Evolutionary conservation across 768 basidiomycete species (phyloP).

Genomic region (Naganishia vishniacii): DNA sequence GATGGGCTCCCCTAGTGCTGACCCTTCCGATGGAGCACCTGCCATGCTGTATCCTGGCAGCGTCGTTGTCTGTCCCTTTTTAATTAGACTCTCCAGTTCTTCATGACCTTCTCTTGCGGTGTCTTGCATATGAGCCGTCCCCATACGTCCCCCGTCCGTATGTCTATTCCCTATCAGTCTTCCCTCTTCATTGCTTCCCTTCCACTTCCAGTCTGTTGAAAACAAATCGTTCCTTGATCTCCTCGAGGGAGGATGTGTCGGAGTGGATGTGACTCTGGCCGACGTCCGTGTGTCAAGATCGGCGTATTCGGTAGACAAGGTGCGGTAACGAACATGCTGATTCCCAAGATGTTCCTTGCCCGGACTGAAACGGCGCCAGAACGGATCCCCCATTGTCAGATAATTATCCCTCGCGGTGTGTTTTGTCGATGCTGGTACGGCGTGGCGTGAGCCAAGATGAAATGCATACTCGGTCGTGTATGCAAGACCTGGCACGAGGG

Average conservation of each 20-base stretch:
- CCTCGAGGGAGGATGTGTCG: not conserved
- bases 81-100: too few relatives aligned
- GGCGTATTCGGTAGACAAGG: not conserved
- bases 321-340: not conserved
- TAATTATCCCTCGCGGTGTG: conserved; percentile 1
- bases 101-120: too few relatives aligned
- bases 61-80: not conserved
- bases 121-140: too few relatives aligned
- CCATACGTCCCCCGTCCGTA: too few relatives aligned
- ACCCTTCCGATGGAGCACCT: not conserved
- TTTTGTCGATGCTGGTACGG: not conserved
- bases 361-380: conserved; percentile 11
- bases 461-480: not conserved
- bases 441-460: not conserved
- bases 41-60: not conserved
- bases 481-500: too few relatives aligned
- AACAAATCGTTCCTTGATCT: conserved; percentile 19
- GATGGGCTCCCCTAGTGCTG: conserved; percentile 2
- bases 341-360: not conserved
- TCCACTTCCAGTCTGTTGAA: conserved; percentile 22
- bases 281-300: not conserved
- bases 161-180: too few relatives aligned
- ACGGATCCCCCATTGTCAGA: conserved; percentile 7
- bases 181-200: not conserved
- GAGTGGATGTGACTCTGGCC: not conserved